Percentiles rank a stretch among this genome's conserved stretches.
Conservation (phyloP, 2,329 filamentous ascomycete genomes). For the Pseudonectria foliicola region DNA sequence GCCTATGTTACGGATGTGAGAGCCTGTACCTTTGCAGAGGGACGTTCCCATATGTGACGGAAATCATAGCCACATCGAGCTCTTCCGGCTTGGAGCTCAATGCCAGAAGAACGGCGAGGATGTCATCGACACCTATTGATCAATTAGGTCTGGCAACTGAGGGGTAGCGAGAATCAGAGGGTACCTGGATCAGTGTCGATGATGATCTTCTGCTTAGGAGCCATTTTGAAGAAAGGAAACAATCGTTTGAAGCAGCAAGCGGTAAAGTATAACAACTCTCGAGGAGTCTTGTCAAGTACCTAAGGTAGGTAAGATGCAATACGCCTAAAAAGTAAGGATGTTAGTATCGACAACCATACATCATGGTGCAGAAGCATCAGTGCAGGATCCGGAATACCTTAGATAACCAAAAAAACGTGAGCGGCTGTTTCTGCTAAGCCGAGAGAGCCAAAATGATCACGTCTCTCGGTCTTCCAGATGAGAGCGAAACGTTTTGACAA, state of each 20-base stretch:
- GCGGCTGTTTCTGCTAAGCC: too few relatives aligned
- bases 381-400: too few relatives aligned
- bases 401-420: too few relatives aligned
- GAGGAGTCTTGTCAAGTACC: not conserved
- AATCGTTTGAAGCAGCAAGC: not conserved
- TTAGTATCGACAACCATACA: too few relatives aligned
- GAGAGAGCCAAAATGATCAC: too few relatives aligned
- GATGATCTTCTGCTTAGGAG: conserved; percentile 70
- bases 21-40: conserved; percentile 63
- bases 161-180: conserved; percentile 4
- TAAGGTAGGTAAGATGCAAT: not conserved
- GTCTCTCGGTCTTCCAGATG: too few relatives aligned
- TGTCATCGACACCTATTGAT: conserved; percentile 70
- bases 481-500: too few relatives aligned
- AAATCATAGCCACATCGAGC: conserved; percentile 77
- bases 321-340: too few relatives aligned
- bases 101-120: conserved; percentile 80
- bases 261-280: not conserved
- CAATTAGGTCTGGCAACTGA: conserved; percentile 2
- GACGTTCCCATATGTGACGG: conserved; percentile 90
- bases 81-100: conserved; percentile 77
- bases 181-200: conserved; percentile 90
- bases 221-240: conserved; percentile 39
- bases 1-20: not conserved
- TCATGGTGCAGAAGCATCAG: too few relatives aligned